Percentiles rank a stretch among this genome's conserved stretches.
Conservation (phyloP, 1,284 basidiomycete genomes). For the Wolfiporia cocos region DNA sequence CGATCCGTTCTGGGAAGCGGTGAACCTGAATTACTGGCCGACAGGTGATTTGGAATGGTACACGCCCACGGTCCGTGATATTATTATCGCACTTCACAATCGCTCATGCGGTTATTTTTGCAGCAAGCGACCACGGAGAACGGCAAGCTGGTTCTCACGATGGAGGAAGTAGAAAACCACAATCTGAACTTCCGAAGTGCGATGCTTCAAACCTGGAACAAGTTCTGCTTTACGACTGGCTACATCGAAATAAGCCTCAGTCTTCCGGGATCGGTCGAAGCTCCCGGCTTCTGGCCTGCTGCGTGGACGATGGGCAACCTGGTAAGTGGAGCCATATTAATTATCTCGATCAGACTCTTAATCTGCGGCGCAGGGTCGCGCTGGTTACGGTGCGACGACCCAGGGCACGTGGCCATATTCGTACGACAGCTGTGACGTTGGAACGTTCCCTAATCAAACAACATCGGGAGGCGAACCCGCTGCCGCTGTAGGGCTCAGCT, state of each 20-base stretch:
- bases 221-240: conserved; percentile 91
- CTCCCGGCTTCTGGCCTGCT: conserved; percentile 69
- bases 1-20: conserved; percentile 75
- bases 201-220: conserved; percentile 84
- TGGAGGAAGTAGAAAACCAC: conserved; percentile 55
- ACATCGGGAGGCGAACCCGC: conserved; percentile 43
- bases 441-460: conserved; percentile 81
- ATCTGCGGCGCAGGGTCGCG: conserved; percentile 39
- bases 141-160: conserved; percentile 76
- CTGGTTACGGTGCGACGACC: conserved; percentile 55
- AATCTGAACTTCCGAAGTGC: conserved; percentile 77
- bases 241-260: conserved; percentile 81
- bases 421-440: conserved; percentile 78
- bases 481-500: conserved; percentile 35
- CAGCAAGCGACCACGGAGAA: conserved; percentile 60
- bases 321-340: conserved; percentile 17
- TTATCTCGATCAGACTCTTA: conserved; percentile 28
- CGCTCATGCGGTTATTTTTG: too few relatives aligned
- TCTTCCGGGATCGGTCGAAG: conserved; percentile 66
- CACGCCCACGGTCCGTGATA: conserved; percentile 64
- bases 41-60: conserved; percentile 88
- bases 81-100: too few relatives aligned
- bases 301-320: conserved; percentile 50
- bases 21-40: conserved; percentile 71
- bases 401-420: conserved; percentile 75